phyloP scores from a whole-genome alignment of 441 rosid species.

The Melastoma candidum region DNA sequence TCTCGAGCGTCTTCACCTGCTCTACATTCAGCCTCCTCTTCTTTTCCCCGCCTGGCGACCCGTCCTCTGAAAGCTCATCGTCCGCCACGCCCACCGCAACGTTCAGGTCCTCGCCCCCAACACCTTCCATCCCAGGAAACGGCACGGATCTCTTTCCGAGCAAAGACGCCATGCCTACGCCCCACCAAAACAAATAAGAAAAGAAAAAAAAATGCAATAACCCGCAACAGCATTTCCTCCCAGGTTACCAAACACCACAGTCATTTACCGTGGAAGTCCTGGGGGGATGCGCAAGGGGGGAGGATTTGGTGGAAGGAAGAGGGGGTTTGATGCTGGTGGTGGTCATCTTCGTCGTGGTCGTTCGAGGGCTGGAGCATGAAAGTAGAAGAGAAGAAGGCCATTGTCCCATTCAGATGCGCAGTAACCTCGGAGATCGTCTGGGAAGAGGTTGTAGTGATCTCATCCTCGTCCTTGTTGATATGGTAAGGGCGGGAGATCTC shows the following conservation, averaged over 20 bases:
- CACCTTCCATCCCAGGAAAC: constrained; percentile 39
- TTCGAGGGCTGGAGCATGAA: constrained; percentile 74
- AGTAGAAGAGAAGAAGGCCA: constrained; percentile 80
- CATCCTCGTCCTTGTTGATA: neutral
- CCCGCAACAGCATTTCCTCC: neutral
- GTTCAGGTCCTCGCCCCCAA: constrained; percentile 15
- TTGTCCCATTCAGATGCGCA: constrained; percentile 25
- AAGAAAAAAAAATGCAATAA: constrained; percentile 6
- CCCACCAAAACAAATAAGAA: constrained; percentile 4
- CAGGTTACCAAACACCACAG: neutral
- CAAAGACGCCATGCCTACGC: constrained; percentile 60
- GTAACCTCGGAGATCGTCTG: constrained; percentile 9
- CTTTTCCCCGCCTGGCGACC: constrained; percentile 17
- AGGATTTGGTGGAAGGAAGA: constrained; percentile 56
- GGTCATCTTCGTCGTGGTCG: constrained; percentile 62
- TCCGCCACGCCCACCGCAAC: constrained; percentile 14
- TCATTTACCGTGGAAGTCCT: constrained; percentile 61
- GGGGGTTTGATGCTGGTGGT: constrained; percentile 40
- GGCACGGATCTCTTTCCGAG: constrained; percentile 67
- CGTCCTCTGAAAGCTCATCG: constrained; percentile 6
- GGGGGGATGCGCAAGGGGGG: constrained; percentile 49
- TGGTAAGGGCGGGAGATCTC: neutral
- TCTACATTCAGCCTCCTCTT: constrained; percentile 19
- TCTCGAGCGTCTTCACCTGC: constrained; percentile 19
- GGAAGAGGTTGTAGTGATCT: constrained; percentile 5